Evolutionary conservation across 495 filamentous ascomycete species (phyloP).

Genomic region (Tetracladium marchalianum): DNA sequence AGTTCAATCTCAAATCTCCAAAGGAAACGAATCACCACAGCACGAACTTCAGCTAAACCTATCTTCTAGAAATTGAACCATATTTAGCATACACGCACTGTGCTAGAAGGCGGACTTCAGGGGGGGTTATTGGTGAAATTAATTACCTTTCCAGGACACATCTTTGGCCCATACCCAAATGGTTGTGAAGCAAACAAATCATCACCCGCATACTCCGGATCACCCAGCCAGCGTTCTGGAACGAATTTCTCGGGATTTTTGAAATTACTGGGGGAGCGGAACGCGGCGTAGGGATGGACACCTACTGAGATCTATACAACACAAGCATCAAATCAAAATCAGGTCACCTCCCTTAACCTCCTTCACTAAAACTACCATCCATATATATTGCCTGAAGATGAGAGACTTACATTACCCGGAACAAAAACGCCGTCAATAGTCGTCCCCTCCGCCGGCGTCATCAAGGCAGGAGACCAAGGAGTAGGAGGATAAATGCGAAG

Average conservation of each 20-base stretch:
- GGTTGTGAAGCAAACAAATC: conserved; percentile 37
- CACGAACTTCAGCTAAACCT: conserved; percentile 41
- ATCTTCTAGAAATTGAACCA: conserved; percentile 33
- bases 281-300: conserved; percentile 39
- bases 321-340: no score
- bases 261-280: conserved; percentile 28
- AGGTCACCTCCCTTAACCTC: no score
- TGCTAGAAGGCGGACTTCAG: background rate
- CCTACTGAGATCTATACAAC: no score
- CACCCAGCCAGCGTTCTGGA: conserved; percentile 24
- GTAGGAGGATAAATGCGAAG: conserved; percentile 49
- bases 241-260: conserved; percentile 27
- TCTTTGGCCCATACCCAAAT: conserved; percentile 47
- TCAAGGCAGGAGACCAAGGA: conserved; percentile 36
- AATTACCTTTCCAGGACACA: conserved; percentile 50
- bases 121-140: no score
- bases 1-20: conserved; percentile 47
- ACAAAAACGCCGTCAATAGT: conserved; percentile 28
- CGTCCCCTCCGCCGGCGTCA: conserved; percentile 16
- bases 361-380: no score
- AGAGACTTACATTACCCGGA: conserved; percentile 30
- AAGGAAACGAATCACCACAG: conserved; percentile 40
- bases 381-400: no score
- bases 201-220: conserved; percentile 28
- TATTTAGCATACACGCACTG: conserved; percentile 42